Base-by-base conservation (phyloP, 768 basidiomycete species). In the Rhizopogon rudus region DNA sequence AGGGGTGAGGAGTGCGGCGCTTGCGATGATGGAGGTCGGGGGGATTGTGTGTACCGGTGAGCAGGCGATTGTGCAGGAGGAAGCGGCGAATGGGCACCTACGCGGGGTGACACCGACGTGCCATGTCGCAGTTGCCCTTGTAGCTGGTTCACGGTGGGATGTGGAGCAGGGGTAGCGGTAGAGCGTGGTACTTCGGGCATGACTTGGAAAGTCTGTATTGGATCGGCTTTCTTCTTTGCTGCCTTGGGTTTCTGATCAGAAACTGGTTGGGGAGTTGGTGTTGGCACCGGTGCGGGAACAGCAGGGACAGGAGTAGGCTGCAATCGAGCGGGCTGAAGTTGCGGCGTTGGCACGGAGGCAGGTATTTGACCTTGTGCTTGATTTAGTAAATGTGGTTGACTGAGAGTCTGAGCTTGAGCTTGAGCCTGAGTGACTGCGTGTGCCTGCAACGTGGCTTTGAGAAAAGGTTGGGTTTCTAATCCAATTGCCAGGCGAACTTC, bases 271-370 rank as follows among this genome's bases (percentile, higher is more conserved):
- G 60, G 53, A 51, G 54, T 59, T 55, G 60, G 62, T 16, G 61
- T 49, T 12, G 72, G 63, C 16, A 69, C 43, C 16, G 66, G 65
- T 22, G 66, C 52, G 3, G 70, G 62, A 10, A 72, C 59, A 43
- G 71, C 69, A 50, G 71, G 71, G 55, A 72, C 64, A 9, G 73
- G 67, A 44, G 74, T 67, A 42, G 74, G 55, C 56, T 75, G 68
- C 17, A 67, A 44, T 8, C 73, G 64, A 44, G 75, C 64, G 8
- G 74, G 56, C 52, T 72, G 73, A 5, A 67, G 63, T 2, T 69
- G 64, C 16, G 66, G 63, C 49, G 65, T 54, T 39, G 62, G 45
- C 16, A 54, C 55, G 54, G 68, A 69, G 8, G 65, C 63, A 8
- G 70, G 65, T 40, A 72, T 62, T n/a, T 71, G 65, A 22, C 70